Evolutionary conservation across 1,139 yeast species (phyloP).

Genomic region (Sugiyamaella sp.): DNA sequence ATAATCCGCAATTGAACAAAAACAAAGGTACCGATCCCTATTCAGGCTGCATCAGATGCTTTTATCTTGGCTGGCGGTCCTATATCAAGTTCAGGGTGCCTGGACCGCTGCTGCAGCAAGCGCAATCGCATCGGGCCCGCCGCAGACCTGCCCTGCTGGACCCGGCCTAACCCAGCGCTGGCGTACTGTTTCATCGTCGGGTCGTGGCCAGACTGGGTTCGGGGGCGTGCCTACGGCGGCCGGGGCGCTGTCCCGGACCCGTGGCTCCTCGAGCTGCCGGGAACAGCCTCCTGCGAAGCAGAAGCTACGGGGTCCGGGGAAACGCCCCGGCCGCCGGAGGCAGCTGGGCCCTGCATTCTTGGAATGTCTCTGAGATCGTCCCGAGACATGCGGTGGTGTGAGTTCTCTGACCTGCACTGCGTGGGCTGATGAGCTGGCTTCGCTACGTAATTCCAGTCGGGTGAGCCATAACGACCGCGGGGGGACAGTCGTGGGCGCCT

Average conservation of each 20-base stretch:
- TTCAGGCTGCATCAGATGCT: slow-evolving; percentile 8
- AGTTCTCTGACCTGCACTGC: too few species aligned
- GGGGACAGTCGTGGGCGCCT: too few species aligned
- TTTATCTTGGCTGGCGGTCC: slow-evolving; percentile 6
- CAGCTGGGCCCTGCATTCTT: too few species aligned
- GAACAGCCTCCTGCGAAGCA: too few species aligned
- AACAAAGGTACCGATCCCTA: slow-evolving; percentile 3
- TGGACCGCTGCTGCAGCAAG: too few species aligned
- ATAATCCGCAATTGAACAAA: slow-evolving; percentile 5
- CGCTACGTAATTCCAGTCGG: too few species aligned
- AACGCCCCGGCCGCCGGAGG: too few species aligned
- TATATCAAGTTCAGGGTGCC: slow-evolving; percentile 4
- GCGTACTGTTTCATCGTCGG: neutral
- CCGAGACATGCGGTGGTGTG: too few species aligned
- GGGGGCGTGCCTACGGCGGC: neutral
- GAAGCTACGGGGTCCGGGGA: too few species aligned
- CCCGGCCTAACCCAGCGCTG: neutral
- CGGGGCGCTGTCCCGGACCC: neutral
- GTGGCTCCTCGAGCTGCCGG: neutral
- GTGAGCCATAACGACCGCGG: too few species aligned
- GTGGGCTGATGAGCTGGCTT: too few species aligned
- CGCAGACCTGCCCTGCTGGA: neutral
- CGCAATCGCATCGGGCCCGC: neutral
- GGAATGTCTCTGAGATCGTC: too few species aligned
- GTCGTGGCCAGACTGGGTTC: neutral